Evolutionary conservation across 1,139 yeast genomes (phyloP).

Genomic region (Yamadazyma spencermartinsiae): DNA sequence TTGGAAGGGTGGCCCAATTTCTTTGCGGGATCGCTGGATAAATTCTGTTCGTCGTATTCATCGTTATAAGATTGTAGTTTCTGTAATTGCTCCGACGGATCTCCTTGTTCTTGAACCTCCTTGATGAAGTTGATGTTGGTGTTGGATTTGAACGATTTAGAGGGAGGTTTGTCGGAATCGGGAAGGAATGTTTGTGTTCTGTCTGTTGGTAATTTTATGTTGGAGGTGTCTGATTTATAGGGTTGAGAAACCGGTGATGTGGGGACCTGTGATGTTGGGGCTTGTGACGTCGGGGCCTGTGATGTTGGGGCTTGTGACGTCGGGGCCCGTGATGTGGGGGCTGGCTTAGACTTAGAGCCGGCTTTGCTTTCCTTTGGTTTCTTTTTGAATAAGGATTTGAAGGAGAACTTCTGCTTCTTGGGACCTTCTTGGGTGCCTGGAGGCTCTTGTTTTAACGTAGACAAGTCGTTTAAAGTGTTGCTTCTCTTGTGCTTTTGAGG

Average conservation of each 20-base stretch:
- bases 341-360: constrained; percentile 1
- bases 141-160: constrained; percentile 16
- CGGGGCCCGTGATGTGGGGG: neutral
- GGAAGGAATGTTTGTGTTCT: no score
- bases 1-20: constrained; percentile 22
- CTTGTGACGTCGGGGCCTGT: no score
- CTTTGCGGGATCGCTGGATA: constrained; percentile 28
- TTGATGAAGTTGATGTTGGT: constrained; percentile 33
- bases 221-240: constrained; percentile 8
- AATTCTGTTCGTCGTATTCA: constrained; percentile 20
- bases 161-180: no score
- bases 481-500: constrained; percentile 28
- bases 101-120: constrained; percentile 29
- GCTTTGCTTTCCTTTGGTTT: constrained; percentile 9
- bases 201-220: constrained; percentile 13
- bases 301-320: no score
- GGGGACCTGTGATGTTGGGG: no score
- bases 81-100: neutral
- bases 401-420: constrained; percentile 39
- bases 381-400: constrained; percentile 38
- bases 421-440: constrained; percentile 10
- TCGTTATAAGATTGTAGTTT: constrained; percentile 11
- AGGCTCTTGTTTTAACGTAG: constrained; percentile 14
- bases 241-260: constrained; percentile 11
- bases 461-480: constrained; percentile 25